phyloP scores from a whole-genome alignment of 2,329 filamentous ascomycete genomes.

The Helicocarpus griseus region DNA sequence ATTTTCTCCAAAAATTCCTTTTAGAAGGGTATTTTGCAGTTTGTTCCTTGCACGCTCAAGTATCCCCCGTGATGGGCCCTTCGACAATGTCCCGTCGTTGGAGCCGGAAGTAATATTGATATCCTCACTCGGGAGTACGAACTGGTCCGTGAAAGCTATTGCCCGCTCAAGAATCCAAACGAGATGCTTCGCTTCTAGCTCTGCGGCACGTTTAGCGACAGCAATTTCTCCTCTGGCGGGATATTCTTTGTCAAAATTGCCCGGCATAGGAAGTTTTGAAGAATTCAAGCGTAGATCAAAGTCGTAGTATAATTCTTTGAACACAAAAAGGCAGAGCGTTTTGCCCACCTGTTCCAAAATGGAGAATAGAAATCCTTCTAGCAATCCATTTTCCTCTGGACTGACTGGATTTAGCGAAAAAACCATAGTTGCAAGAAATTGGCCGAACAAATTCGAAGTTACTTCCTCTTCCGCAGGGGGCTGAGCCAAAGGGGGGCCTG shows the following conservation, averaged over 20 bases:
- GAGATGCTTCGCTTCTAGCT: slow-evolving; percentile 28
- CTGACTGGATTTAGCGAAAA: slow-evolving; percentile 19
- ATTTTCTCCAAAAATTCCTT: slow-evolving; percentile 31
- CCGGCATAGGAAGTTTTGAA: slow-evolving; percentile 22
- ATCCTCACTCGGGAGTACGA: background rate
- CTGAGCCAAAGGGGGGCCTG: background rate
- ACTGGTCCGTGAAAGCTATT: slow-evolving; percentile 16
- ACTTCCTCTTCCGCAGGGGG: slow-evolving; percentile 10
- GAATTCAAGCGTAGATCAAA: slow-evolving; percentile 17
- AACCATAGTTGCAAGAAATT: slow-evolving; percentile 23
- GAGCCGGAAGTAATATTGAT: background rate
- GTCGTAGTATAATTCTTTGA: slow-evolving; percentile 24
- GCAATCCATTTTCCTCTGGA: slow-evolving; percentile 22
- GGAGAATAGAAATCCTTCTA: slow-evolving; percentile 34
- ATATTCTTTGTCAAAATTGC: slow-evolving; percentile 20
- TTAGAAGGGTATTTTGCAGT: slow-evolving; percentile 33
- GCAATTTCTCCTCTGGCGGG: slow-evolving; percentile 12
- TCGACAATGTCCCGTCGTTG: slow-evolving; percentile 1
- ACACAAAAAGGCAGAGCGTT: slow-evolving; percentile 30
- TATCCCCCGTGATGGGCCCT: slow-evolving; percentile 1
- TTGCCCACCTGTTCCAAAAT: slow-evolving; percentile 31
- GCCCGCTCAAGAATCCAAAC: slow-evolving; percentile 26
- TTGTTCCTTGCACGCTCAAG: slow-evolving; percentile 17
- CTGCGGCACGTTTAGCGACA: slow-evolving; percentile 17
- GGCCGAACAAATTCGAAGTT: slow-evolving; percentile 14